These are phyloP conservation scores for Tinospora cordifolia DNA, from an alignment of 164 flowering plant genomes.

Conservation along the genomic window DNA sequence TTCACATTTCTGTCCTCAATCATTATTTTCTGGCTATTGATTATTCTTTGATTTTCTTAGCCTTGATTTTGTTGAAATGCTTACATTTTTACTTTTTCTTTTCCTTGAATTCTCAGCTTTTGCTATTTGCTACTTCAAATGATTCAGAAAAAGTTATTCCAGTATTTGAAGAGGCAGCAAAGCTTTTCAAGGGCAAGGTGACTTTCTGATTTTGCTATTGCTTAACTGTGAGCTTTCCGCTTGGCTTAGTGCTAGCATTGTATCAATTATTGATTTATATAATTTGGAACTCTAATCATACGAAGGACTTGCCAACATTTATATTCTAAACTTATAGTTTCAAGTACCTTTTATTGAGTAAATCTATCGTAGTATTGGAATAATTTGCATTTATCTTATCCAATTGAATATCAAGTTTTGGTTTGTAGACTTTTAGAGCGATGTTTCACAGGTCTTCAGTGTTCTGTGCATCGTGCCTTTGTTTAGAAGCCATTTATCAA, in stretches of 20 bases:
- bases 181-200: slow-evolving; percentile 91
- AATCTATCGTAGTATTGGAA: background rate
- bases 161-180: slow-evolving; percentile 71
- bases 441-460: background rate
- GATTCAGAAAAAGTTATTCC: slow-evolving; percentile 57
- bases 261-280: background rate
- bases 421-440: background rate
- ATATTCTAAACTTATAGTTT: background rate
- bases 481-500: background rate
- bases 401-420: background rate
- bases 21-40: background rate
- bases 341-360: background rate
- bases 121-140: slow-evolving; percentile 69
- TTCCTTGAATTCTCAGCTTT: slow-evolving; percentile 33
- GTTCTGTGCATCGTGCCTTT: background rate
- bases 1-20: background rate
- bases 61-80: slow-evolving; percentile 2
- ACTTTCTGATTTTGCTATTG: background rate
- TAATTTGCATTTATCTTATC: background rate
- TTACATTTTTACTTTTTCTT: slow-evolving; percentile 5
- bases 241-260: background rate
- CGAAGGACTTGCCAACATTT: background rate
- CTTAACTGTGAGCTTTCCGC: background rate
- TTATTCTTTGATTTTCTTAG: slow-evolving; percentile 1
- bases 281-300: background rate